These are phyloP conservation scores for Glycyrrhiza uralensis DNA, from an alignment of 306 rosid genomes.

Conservation along the genomic window DNA sequence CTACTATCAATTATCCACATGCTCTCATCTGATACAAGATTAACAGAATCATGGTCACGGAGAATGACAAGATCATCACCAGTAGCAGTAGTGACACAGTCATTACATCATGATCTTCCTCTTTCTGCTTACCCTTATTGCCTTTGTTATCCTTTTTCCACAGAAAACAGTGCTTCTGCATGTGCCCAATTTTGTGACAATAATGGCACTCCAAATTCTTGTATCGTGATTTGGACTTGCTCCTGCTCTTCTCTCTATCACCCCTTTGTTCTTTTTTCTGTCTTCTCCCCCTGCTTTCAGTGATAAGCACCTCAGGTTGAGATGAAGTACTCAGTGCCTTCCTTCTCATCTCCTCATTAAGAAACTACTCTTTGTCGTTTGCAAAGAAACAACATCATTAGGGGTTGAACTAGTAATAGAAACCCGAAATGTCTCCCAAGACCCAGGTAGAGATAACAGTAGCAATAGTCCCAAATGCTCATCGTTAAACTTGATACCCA, in stretches of 20 bases:
- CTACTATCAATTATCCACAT: background rate
- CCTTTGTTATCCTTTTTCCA: background rate
- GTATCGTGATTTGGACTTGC: background rate
- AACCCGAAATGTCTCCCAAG: background rate
- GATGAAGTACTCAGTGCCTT: background rate
- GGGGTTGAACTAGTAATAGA: background rate
- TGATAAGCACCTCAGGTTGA: background rate
- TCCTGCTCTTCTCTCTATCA: background rate
- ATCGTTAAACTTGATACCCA: background rate
- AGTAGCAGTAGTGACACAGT: background rate
- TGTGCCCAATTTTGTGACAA: background rate
- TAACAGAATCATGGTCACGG: background rate
- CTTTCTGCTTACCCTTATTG: background rate
- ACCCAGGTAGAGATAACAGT: too few relatives aligned
- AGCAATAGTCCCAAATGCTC: background rate
- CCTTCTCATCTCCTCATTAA: conserved; percentile 2
- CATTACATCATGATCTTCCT: background rate
- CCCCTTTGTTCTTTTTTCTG: background rate
- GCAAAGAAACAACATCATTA: background rate
- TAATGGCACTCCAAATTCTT: too few relatives aligned
- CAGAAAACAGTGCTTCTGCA: background rate
- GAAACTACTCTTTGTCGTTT: background rate
- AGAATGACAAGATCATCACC: background rate
- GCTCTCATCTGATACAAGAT: background rate
- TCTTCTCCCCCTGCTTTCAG: background rate